Base-by-base conservation (phyloP, 1,284 basidiomycete species). In the Ceratobasidium sp. region DNA sequence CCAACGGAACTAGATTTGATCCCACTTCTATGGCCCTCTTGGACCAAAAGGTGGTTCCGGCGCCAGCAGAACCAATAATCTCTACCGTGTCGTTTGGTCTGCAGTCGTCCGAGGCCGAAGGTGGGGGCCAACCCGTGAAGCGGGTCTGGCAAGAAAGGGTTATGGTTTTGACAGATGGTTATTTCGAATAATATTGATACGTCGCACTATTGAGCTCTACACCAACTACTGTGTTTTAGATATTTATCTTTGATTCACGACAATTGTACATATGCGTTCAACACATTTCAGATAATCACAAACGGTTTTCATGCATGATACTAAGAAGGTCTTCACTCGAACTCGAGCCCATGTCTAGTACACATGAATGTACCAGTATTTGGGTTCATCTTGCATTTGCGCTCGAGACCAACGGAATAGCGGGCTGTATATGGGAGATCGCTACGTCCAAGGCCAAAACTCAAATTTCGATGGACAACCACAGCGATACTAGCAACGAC, bases 81-180 rank as follows among this genome's bases (percentile, higher is more conserved):
- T 56, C 66, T 1, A 69, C 66, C 1, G 54, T 69, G 13, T 56
- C 53, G 16, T 29, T 69, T 22, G 66, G 66, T n/a, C 34, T 69
- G 7, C 53, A 58, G 24, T 69, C 66, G 19, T 69, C 66, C 31
- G 66, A 69, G 27, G 66, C 66, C 16, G 66, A 56, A 46, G 66
- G 66, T 46, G 66, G 66, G 19, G 66, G 66, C 1, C 37, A 39
- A 3, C 53, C 53, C 16, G 51, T 53, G 6, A 53, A 46, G 27
- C 34, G 43, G 34, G 66, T 69, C 27, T 69, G 66, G 66, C 66
- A 69, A 24, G 39, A 56, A 14, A 37, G 29, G 34, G 66, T 54
- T 37, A 24, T 46, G 37, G 54, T 69, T n/a, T 58, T 69, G 24
- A 58, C 66, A 13, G 22, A 56, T 24, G 51, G 14, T 22, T 69